These are phyloP conservation scores for Solanum arcanum DNA, from an alignment of 257 asterid genomes.

Conservation along the genomic window DNA sequence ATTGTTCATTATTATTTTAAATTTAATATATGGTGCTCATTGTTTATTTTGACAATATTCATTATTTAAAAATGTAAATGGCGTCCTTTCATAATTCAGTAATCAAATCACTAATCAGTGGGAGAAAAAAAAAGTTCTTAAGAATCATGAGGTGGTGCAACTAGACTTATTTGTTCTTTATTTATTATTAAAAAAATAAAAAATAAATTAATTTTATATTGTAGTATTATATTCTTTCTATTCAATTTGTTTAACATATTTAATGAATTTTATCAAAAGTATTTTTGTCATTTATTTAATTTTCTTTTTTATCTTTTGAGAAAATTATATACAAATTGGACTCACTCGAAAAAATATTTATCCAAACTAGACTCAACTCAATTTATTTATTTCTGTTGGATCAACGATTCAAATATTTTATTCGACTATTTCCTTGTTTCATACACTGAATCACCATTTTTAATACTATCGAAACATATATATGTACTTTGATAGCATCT, in stretches of 20 bases:
- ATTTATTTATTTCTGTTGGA: too few relatives aligned
- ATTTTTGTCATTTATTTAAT: too few relatives aligned
- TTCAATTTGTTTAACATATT: too few relatives aligned
- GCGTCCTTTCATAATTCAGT: neutral
- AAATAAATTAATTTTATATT: neutral
- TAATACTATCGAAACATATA: too few relatives aligned
- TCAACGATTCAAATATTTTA: fast-evolving
- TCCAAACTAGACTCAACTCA: neutral
- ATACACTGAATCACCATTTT: neutral
- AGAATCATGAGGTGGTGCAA: neutral
- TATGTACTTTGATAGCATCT: too few relatives aligned
- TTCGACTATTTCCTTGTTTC: too few relatives aligned
- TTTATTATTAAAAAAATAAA: neutral
- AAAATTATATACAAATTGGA: too few relatives aligned
- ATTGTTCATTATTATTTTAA: neutral
- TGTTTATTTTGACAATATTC: neutral
- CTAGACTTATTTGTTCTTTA: neutral
- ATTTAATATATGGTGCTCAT: neutral
- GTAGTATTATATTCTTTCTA: too few relatives aligned
- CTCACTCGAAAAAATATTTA: too few relatives aligned
- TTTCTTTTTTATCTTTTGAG: too few relatives aligned
- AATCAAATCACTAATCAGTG: neutral
- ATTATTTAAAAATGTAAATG: neutral
- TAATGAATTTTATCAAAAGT: neutral
- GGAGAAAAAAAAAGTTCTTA: neutral